These are phyloP conservation scores for Aegilops speltoides DNA, from an alignment of 176 grass and related monocot genomes.

Conservation along the genomic window DNA sequence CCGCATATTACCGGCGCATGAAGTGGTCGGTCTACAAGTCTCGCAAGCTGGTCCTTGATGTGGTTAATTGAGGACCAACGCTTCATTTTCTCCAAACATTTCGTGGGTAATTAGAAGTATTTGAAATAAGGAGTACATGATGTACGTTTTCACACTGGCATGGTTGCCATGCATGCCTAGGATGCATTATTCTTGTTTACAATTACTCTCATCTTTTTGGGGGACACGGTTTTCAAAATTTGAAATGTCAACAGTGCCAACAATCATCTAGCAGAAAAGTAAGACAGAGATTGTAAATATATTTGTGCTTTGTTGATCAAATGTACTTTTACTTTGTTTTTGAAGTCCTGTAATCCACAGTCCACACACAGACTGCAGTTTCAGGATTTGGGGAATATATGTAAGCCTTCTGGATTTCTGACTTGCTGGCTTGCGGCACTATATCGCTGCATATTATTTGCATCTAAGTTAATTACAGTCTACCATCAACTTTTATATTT, in stretches of 20 bases:
- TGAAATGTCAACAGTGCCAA: neutral
- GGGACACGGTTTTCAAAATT: neutral
- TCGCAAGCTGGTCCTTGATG: conserved; percentile 85
- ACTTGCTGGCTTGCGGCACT: too few species aligned
- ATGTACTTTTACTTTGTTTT: too few species aligned
- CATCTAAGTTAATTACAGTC: too few species aligned
- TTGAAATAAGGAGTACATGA: conserved; percentile 11
- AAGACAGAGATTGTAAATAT: neutral
- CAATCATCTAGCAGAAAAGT: neutral
- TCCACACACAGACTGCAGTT: too few species aligned
- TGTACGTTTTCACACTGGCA: neutral
- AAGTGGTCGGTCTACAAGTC: conserved; percentile 92
- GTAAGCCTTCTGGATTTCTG: too few species aligned
- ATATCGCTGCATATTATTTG: too few species aligned
- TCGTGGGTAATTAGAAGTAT: neutral
- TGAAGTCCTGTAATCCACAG: too few species aligned
- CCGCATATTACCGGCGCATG: conserved; percentile 96
- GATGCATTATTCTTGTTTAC: neutral
- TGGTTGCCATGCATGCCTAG: neutral
- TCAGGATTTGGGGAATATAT: too few species aligned
- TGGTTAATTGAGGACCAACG: conserved; percentile 64
- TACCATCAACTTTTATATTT: too few species aligned
- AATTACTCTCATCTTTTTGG: neutral
- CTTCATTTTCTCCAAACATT: conserved; percentile 10
- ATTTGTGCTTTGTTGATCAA: too few species aligned